These are phyloP conservation scores for Cryphonectria nitschkei DNA, from an alignment of 2,329 filamentous ascomycete species.

Conservation along the genomic window DNA sequence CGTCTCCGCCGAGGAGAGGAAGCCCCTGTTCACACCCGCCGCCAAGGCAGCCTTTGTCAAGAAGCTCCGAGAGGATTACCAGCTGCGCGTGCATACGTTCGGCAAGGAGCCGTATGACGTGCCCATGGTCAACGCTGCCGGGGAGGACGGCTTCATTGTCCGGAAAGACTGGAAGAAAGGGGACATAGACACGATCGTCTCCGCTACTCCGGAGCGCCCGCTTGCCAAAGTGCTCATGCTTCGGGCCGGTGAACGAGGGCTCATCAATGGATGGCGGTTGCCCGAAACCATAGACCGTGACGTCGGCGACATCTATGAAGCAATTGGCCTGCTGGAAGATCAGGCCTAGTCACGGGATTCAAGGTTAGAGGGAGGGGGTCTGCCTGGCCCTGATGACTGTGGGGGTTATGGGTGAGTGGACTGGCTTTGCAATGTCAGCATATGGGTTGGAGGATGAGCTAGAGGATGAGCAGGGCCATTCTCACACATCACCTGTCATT, in stretches of 20 bases:
- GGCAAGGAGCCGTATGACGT: conserved; percentile 18
- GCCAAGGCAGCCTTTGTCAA: conserved; percentile 47
- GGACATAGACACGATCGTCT: too few relatives aligned
- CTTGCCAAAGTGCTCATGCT: neutral
- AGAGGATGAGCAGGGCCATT: neutral
- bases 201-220: neutral
- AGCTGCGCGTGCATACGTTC: conserved; percentile 13
- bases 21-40: conserved; percentile 30
- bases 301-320: neutral
- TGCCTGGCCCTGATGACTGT: neutral
- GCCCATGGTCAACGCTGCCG: conserved; percentile 19
- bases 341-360: neutral
- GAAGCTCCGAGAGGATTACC: conserved; percentile 1
- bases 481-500: neutral
- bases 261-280: neutral
- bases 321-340: neutral
- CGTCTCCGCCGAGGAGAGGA: neutral
- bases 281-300: neutral
- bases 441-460: neutral
- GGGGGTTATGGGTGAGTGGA: neutral
- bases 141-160: neutral
- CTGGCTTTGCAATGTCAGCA: neutral
- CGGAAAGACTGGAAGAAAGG: neutral
- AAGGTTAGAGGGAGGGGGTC: neutral
- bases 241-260: neutral